phyloP scores from a whole-genome alignment of 2,329 filamentous ascomycete genomes.

The Tolypocladium pustulatum region DNA sequence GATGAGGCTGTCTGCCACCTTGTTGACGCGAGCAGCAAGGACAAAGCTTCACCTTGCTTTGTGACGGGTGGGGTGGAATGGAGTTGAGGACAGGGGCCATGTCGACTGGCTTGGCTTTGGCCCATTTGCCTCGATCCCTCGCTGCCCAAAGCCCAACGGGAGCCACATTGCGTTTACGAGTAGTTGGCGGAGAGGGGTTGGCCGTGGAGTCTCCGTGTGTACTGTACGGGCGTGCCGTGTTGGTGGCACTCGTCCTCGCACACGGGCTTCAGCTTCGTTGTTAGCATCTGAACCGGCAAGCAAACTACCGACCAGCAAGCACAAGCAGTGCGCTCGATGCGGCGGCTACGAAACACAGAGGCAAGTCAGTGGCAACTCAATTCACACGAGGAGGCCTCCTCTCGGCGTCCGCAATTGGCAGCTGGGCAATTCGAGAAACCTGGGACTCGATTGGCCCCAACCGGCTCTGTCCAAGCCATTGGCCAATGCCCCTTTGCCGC shows the following conservation, averaged over 20 bases:
- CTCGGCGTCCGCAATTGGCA: not conserved
- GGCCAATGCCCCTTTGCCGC: not conserved
- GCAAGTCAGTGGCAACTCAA: not conserved
- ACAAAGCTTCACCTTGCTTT: not conserved
- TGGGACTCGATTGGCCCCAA: not conserved
- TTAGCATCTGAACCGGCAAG: not conserved
- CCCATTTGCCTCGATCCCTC: not conserved
- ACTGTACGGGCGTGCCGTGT: not conserved
- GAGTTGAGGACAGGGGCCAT: not conserved
- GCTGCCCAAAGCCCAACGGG: not conserved
- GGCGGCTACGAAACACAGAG: not conserved
- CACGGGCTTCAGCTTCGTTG: not conserved
- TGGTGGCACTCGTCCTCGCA: not conserved
- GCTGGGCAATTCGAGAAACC: not conserved
- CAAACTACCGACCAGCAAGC: not conserved
- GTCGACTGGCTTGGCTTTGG: not conserved
- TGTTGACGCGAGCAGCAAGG: not conserved
- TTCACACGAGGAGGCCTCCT: not conserved
- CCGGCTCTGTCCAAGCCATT: not conserved
- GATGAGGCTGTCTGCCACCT: not conserved
- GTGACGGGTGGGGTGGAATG: not conserved
- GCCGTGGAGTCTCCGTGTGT: not conserved
- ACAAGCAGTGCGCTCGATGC: not conserved
- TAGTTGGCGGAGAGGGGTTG: not conserved
- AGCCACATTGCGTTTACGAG: not conserved